A percentile compares a stretch with the other conserved stretches of the same genome.
Evolutionary conservation across 805 yeast species (phyloP).

Genomic region (Metschnikowia shivogae): DNA sequence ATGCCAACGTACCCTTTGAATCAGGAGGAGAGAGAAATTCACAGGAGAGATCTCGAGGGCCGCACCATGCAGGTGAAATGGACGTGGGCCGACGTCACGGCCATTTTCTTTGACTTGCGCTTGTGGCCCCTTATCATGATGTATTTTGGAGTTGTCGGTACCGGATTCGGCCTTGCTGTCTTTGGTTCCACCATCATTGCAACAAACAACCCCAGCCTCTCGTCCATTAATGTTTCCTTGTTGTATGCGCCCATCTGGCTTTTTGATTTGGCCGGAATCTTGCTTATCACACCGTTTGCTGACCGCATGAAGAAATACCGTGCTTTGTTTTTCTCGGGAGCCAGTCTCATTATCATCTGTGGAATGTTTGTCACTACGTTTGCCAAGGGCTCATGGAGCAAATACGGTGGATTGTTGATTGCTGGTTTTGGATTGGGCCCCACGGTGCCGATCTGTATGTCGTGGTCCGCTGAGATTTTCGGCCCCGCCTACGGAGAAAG

Average conservation of each 20-base stretch:
- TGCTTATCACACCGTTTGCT: slow-evolving; percentile 74
- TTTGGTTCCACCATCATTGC: slow-evolving; percentile 76
- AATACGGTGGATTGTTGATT: slow-evolving; percentile 75
- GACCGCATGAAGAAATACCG: slow-evolving; percentile 61
- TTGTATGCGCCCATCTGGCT: slow-evolving; percentile 89
- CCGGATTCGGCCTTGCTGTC: slow-evolving; percentile 83
- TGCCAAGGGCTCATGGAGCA: slow-evolving; percentile 69
- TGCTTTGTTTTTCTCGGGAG: slow-evolving; percentile 56
- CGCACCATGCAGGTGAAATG: slow-evolving; percentile 49
- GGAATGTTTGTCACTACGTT: slow-evolving; percentile 76
- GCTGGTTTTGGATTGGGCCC: slow-evolving; percentile 89
- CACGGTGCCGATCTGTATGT: slow-evolving; percentile 84
- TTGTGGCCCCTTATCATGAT: slow-evolving; percentile 79
- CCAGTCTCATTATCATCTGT: slow-evolving; percentile 63
- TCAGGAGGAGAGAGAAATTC: slow-evolving; percentile 50
- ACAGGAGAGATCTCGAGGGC: slow-evolving; percentile 54
- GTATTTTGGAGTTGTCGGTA: slow-evolving; percentile 92
- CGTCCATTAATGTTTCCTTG: slow-evolving; percentile 67
- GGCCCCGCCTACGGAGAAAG: slow-evolving; percentile 70
- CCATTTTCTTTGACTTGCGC: slow-evolving; percentile 56
- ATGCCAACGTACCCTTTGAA: slow-evolving; percentile 47
- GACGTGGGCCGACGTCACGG: slow-evolving; percentile 55
- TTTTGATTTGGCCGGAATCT: slow-evolving; percentile 72
- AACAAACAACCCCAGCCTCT: slow-evolving; percentile 56
- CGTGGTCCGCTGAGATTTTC: slow-evolving; percentile 76